Conservation (phyloP, 495 filamentous ascomycete species). For the Tuber indicum region DNA sequence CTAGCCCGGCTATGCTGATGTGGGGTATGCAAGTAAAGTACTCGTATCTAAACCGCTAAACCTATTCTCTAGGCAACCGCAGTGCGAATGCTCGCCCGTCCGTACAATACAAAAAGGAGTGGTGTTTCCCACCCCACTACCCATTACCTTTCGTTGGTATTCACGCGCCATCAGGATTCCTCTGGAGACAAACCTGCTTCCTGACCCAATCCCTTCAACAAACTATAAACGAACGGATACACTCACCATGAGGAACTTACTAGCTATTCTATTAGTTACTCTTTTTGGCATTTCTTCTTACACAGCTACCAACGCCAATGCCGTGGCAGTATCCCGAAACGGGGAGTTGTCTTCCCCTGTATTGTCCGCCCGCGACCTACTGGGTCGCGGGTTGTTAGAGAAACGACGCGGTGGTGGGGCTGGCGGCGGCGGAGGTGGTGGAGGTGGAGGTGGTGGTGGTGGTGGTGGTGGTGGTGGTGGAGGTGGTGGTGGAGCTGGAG, state of each 20-base stretch:
- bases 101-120: background rate
- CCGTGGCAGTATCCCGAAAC: background rate
- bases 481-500: background rate
- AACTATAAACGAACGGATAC: background rate
- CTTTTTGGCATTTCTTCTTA: background rate
- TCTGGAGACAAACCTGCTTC: background rate
- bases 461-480: constrained; percentile 14
- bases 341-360: background rate
- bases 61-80: too few relatives aligned
- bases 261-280: background rate
- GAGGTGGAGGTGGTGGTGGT: constrained; percentile 5
- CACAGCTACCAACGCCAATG: background rate
- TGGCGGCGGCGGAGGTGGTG: constrained; percentile 19
- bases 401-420: constrained; percentile 31
- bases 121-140: background rate
- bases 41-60: too few relatives aligned
- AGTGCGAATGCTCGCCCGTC: too few relatives aligned
- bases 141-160: background rate
- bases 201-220: background rate
- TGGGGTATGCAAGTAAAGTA: too few relatives aligned
- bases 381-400: background rate
- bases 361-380: background rate
- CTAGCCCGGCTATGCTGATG: too few relatives aligned
- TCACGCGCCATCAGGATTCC: background rate
- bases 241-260: background rate